Conservation (phyloP, 805 yeast genomes). For the Candida germanica region DNA sequence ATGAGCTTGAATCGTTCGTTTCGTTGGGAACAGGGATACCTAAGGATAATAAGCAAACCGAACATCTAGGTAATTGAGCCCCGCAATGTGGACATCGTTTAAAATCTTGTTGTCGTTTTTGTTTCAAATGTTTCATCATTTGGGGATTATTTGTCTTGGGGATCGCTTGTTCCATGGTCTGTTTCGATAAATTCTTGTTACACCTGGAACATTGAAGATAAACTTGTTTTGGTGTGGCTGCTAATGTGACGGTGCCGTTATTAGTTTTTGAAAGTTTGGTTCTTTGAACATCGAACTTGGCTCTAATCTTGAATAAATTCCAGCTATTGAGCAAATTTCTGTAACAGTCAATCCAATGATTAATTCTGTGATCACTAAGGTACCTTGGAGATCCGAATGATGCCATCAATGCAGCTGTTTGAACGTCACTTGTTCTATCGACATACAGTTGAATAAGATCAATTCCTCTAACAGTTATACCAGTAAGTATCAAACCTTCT, state of each 20-base stretch:
- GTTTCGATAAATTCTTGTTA: conserved; percentile 58
- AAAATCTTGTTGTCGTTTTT: conserved; percentile 14
- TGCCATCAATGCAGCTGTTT: conserved; percentile 81
- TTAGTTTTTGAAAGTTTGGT: conserved; percentile 57
- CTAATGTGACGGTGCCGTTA: conserved; percentile 45
- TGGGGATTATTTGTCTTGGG: conserved; percentile 17
- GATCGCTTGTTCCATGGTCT: background rate
- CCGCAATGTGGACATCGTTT: conserved; percentile 80
- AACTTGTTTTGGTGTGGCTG: conserved; percentile 67
- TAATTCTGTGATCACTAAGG: conserved; percentile 68
- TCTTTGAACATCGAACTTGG: conserved; percentile 80
- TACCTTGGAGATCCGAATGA: conserved; percentile 83
- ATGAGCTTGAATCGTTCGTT: conserved; percentile 10
- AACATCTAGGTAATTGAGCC: conserved; percentile 83
- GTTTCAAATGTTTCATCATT: conserved; percentile 1
- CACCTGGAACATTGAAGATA: conserved; percentile 80
- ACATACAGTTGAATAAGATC: conserved; percentile 83
- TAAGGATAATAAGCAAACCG: conserved; percentile 77
- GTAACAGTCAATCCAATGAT: conserved; percentile 75
- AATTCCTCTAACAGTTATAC: conserved; percentile 83
- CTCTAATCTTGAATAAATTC: conserved; percentile 74
- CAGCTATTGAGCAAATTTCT: conserved; percentile 71
- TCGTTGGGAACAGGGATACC: conserved; percentile 62
- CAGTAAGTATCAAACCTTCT: conserved; percentile 88
- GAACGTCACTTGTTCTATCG: conserved; percentile 85